These are phyloP conservation scores for Syncephalis fuscata DNA, from an alignment of 371 early-diverging fungal genomes.

Conservation along the genomic window DNA sequence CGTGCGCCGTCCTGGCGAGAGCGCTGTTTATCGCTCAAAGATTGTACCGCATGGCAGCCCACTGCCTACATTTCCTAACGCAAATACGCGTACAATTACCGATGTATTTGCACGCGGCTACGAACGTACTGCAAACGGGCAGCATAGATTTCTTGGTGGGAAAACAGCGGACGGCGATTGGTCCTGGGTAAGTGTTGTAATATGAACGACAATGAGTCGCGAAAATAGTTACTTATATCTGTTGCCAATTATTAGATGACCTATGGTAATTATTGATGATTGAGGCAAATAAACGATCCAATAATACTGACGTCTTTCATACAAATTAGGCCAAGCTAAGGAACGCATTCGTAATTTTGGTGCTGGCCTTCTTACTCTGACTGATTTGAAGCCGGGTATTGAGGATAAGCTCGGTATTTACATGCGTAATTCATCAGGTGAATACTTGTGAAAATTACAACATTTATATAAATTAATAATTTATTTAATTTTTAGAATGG, in stretches of 20 bases:
- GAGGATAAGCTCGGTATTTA: slow-evolving; percentile 5
- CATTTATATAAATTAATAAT: slow-evolving; percentile 48
- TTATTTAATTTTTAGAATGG: slow-evolving; percentile 86
- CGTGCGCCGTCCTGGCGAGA: slow-evolving; percentile 5
- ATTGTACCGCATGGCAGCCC: slow-evolving; percentile 1
- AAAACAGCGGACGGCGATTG: not conserved
- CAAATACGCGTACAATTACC: not conserved
- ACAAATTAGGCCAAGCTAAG: slow-evolving; percentile 1
- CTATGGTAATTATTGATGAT: not conserved
- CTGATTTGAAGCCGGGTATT: slow-evolving; percentile 1
- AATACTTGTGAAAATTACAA: not conserved
- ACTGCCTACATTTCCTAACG: slow-evolving; percentile 2
- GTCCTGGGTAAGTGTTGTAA: slow-evolving; percentile 2
- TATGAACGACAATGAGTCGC: not conserved
- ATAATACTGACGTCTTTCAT: not conserved
- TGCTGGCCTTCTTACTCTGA: slow-evolving; percentile 4
- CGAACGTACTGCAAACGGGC: not conserved
- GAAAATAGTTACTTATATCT: not conserved
- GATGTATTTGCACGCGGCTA: slow-evolving; percentile 4
- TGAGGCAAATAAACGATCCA: not conserved
- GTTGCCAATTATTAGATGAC: not conserved
- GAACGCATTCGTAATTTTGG: slow-evolving; percentile 6
- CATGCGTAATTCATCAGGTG: slow-evolving; percentile 7
- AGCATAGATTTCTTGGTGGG: slow-evolving; percentile 1
- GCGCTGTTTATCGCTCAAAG: slow-evolving; percentile 2